Evolutionary conservation across 495 filamentous ascomycete genomes (phyloP), one percentile per base, ranked within the genome.

Genomic region (Paragyromitra xinjiangensis): DNA sequence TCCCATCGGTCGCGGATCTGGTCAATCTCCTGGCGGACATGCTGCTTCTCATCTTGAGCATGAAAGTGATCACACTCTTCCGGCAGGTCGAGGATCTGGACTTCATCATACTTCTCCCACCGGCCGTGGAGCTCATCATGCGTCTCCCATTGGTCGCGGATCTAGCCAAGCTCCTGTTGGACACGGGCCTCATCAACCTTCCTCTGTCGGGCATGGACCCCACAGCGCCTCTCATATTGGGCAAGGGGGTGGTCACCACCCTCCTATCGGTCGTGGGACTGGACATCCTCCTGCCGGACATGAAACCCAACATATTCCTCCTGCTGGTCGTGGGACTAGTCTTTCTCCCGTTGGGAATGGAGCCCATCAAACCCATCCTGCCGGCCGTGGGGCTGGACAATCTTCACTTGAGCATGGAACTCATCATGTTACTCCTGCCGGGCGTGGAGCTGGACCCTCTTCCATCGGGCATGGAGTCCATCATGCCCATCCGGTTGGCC

Each of bases 321-420:
- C 48, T n/a, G 1, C n/a, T n/a, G 16, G 48, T 19, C 48, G 48
- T 51, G 48, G 48, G 19, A 19, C 48, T 6, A n/a, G 48, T 5
- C 14, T 19, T 42, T 24, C 53, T 22, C 19, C 66, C n/a, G 11
- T 29, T 44, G 44, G 42, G 4, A 16, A 14, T 29, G 65, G 65
- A 39, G 8, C 12, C 9, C 14, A 37, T 56, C 65, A 29, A 22
- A 16, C 29, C 14, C 22, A 50, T 48, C 16, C 64, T 6, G 14
- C 16, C 6, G 65, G 65, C 5, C 65, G 65, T 68, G 64, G 64
- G 9, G 12, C 16, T 53, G 64, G 64, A 16, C 14, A n/a, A 48
- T 12, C 14, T 22, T 22, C n/a, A 19, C 6, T 56, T 9, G 53
- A n/a, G 16, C 14, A 51, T 26, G 53, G 53, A 56, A 22, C 19